Base-by-base conservation (phyloP, 768 basidiomycete species). In the Collybia mongolica region DNA sequence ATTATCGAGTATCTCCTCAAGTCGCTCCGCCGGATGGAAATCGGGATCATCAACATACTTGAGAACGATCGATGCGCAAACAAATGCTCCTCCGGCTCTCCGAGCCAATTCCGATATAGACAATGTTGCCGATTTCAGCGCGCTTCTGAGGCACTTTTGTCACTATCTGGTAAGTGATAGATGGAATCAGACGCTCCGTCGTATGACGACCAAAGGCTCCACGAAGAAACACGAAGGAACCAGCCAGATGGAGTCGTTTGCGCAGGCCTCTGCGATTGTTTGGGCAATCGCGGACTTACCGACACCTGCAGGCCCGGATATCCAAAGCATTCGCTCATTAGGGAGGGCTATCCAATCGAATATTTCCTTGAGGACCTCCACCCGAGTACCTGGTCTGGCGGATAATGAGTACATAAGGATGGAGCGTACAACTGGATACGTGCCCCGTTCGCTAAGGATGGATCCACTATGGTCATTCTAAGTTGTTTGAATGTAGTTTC, bases 181-280 rank as follows among this genome's bases (percentile, higher is more conserved):
- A 69, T 0, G 69, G 50, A 6, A 71, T 44, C 5, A 73, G 54
- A 6, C 57, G 53, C 11, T 43, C 53, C 3, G 54, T 54, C 15
- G 57, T 58, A 15, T 58, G 61, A 3, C 69, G 59, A 20, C 59
- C 58, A 5, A 54, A 26, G 36, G 63, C 62, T 17, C 57, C 50
- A 15, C 68, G 60, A 2, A 62, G 67, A 58, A 72, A 72, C 43
- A 71, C 71, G 56, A 71, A 71, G 35, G 59, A 64, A 0, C 65
- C 68, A n/a, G 59, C 67, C 5, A 68, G 56, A 38, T 49, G 12
- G 45, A 53, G 24, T 28, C 37, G 24, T 20, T 51, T 49, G 40
- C 57, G 24, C 66, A 61, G 0, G 39, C 19, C 23, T 61, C 65
- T 3, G 64, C 60, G 6, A 63, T 39, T 1, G 60, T 57, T 28